phyloP scores from a whole-genome alignment of 108 stramenopile genomes.

The Mayamaea pseudoterrestris region DNA sequence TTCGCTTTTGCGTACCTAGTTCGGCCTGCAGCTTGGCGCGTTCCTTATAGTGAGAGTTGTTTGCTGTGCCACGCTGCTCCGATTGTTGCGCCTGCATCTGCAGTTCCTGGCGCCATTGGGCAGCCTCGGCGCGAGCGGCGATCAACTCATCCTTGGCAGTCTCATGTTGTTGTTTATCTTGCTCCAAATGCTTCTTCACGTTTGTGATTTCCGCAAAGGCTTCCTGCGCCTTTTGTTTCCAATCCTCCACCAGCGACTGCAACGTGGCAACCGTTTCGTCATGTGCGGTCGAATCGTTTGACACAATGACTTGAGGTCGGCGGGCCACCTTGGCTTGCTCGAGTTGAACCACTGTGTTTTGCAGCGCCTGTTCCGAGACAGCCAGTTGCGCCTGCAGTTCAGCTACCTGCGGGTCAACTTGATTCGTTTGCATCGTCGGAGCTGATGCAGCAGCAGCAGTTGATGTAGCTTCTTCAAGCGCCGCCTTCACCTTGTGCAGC shows the following conservation, averaged over 20 bases:
- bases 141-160: conserved; percentile 8
- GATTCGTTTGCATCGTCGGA: too few species aligned
- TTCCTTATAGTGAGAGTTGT: conserved; percentile 50
- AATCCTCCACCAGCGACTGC: neutral
- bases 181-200: conserved; percentile 5
- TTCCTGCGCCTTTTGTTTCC: neutral
- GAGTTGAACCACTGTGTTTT: neutral
- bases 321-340: too few species aligned
- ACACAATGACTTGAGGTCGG: too few species aligned
- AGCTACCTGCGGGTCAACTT: too few species aligned
- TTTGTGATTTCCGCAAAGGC: conserved; percentile 11
- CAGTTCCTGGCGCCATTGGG: conserved; percentile 18
- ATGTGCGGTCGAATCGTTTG: too few species aligned
- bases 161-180: conserved; percentile 9
- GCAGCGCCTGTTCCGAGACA: neutral
- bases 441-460: neutral
- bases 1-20: conserved; percentile 37
- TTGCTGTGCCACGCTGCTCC: too few species aligned
- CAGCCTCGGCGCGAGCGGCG: conserved; percentile 9
- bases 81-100: neutral
- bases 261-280: too few species aligned
- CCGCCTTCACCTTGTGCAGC: neutral
- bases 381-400: too few species aligned
- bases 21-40: conserved; percentile 63
- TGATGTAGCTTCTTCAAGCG: neutral